Evolutionary conservation across 2,329 filamentous ascomycete species (phyloP), one percentile per base, ranked within the genome.

Genomic region (Thyridium curvatum): DNA sequence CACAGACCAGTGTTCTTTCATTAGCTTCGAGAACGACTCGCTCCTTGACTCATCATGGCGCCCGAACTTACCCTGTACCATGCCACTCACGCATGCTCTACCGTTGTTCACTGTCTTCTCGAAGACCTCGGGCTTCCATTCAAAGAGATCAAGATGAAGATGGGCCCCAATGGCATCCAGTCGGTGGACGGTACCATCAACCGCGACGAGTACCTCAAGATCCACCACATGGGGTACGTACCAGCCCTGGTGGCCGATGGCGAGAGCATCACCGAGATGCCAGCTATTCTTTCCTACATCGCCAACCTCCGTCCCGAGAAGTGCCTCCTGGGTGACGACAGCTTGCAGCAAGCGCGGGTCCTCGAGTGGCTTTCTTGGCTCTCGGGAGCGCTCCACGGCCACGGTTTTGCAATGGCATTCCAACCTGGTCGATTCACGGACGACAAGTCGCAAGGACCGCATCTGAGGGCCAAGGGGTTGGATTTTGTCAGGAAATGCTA

Each of bases 311-410:
- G 51, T 0, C 51, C 50, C 0, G 21, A 26, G 21, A 26, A 26
- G 21, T 10, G 21, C 10, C 41, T 64, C 0, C 28, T 55, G 0
- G 59, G 59, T 0, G n/a, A 34, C 2, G 40, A 39, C 0, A 2
- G 34, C 0, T 12, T 58, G 1, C 47, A 53, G 4, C 46, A 43
- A 0, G 53, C 59, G 3, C 53, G 49, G 30, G 48, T 53, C 0
- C 12, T 46, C 1, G 52, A 64, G 37, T 65, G 61, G 61, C 30
- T 58, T 13, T 44, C 42, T 2, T 63, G 53, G 47, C 42, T 64
- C 1, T 56, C 56, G 2, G 56, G 54, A 0, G 55, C 54, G 1
- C 36, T 62, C 4, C 61, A 64, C 30, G 44, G 46, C 4, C 12
- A 46, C 10, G 60, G 51, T 0, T 60, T 51, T 16, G 54, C 40